Conservation (phyloP, 2,329 filamentous ascomycete species). For the Xylariaceae sp. region DNA sequence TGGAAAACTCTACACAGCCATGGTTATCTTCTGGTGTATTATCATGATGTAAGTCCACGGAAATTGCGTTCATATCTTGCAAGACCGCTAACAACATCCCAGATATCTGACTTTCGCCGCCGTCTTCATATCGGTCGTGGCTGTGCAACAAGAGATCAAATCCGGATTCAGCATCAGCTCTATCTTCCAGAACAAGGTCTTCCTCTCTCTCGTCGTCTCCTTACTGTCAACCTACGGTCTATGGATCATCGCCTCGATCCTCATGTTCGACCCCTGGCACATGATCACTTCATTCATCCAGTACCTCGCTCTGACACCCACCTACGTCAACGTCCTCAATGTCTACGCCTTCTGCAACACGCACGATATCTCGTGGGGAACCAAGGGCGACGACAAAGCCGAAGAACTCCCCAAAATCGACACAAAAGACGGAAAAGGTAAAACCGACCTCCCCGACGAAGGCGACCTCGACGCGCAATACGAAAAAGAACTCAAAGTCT, state of each 20-base stretch:
- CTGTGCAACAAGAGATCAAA: constrained; percentile 69
- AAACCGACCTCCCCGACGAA: constrained; percentile 93
- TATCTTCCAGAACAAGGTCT: constrained; percentile 81
- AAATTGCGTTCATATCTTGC: background rate
- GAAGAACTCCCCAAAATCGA: constrained; percentile 85
- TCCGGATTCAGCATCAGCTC: constrained; percentile 62
- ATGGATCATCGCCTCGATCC: constrained; percentile 82
- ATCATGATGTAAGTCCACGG: constrained; percentile 73
- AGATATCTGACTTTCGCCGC: constrained; percentile 92
- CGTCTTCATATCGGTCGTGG: constrained; percentile 85
- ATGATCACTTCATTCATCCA: constrained; percentile 96
- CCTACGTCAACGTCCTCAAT: constrained; percentile 97
- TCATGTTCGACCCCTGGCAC: constrained; percentile 99
- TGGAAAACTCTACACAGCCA: constrained; percentile 87
- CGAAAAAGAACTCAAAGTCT: constrained; percentile 72
- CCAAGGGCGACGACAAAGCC: constrained; percentile 94
- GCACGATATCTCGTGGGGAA: constrained; percentile 96
- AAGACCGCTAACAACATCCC: constrained; percentile 6
- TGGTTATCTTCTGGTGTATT: constrained; percentile 96
- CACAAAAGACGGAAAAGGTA: constrained; percentile 81
- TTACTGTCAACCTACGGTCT: constrained; percentile 88
- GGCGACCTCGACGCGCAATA: constrained; percentile 94
- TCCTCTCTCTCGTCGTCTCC: constrained; percentile 90
- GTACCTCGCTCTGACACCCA: constrained; percentile 91
- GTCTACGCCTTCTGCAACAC: constrained; percentile 99